Evolutionary conservation across 2,329 filamentous ascomycete species (phyloP).

Genomic region (Sarocladium kiliense): DNA sequence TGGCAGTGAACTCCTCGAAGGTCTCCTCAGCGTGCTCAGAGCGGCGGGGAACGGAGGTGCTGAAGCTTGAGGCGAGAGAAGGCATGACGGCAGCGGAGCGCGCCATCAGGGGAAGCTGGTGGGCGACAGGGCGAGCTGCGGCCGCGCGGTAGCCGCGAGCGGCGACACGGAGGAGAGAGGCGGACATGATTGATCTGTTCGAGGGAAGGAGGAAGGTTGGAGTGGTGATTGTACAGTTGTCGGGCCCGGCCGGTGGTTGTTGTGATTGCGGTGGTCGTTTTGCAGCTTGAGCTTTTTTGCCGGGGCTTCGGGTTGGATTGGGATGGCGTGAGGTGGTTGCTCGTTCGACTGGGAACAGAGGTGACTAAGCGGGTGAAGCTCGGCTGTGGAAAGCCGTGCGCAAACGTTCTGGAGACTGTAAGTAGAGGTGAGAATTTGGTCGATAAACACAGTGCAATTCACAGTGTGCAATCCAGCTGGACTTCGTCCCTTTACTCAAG

Average conservation of each 20-base stretch:
- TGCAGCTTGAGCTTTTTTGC: slow-evolving; percentile 11
- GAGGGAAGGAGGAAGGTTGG: slow-evolving; percentile 12
- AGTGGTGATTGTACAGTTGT: slow-evolving; percentile 13
- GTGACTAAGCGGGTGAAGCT: slow-evolving; percentile 10
- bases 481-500: background rate
- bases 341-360: background rate
- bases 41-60: slow-evolving; percentile 53
- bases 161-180: slow-evolving; percentile 65
- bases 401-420: background rate
- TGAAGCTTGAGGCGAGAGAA: slow-evolving; percentile 51
- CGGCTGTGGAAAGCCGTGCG: background rate
- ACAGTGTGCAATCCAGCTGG: slow-evolving; percentile 1
- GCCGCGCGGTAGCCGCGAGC: slow-evolving; percentile 54
- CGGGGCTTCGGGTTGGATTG: slow-evolving; percentile 10
- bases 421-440: no score
- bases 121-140: slow-evolving; percentile 52
- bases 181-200: slow-evolving; percentile 47
- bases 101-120: slow-evolving; percentile 42
- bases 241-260: slow-evolving; percentile 9
- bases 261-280: slow-evolving; percentile 4
- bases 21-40: slow-evolving; percentile 82
- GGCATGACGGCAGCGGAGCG: slow-evolving; percentile 49
- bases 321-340: slow-evolving; percentile 12
- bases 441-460: background rate
- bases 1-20: slow-evolving; percentile 97